Evolutionary conservation across 495 filamentous ascomycete genomes (phyloP), one percentile per base, ranked within the genome.

Genomic region (Penicillium subrubescens): DNA sequence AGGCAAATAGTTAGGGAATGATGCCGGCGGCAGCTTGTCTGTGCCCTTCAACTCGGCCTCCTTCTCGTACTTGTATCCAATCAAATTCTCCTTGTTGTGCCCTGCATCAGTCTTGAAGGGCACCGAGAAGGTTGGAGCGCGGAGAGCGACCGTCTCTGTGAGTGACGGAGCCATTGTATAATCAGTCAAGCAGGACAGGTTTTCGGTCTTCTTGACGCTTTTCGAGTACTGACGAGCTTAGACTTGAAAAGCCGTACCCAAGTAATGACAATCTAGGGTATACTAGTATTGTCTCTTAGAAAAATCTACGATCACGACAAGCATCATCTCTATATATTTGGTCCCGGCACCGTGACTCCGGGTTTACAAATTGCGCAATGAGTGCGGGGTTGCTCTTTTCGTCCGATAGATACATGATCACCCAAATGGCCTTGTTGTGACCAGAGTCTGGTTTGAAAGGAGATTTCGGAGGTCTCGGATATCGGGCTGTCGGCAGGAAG

Each of bases 1-100:
- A 10, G 90, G 90, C 12, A 94, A 83, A 73, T 94, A 94, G 70
- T 93, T 81, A 1, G 87, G 88, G 70, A 90, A 93, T 14, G 79
- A 74, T 0, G 83, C 89, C 76, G 79, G 75, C 23, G 75, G 70
- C 60, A 80, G 76, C 66, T 76, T 81, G 11, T 67, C 71, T 53
- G 79, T 79, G 10, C 82, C 82, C 60, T 83, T 76, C 25, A 78
- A 59, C 60, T 84, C 82, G 14, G 71, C 61, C 2, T 79, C 75
- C 54, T 78, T 75, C 19, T 78, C 73, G 56, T 76, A 80, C 59
- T 84, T 79, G 62, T 84, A 86, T 64, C 83, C 81, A 52, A 79
- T 80, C 33, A 83, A 68, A 51, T 88, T 78, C 69, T 90, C 87
- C 78, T 90, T 90, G 76, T 90, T 90, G 51, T 79, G 75, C n/a